phyloP scores from a whole-genome alignment of 148 eudicot species.

The Silene uniflora region DNA sequence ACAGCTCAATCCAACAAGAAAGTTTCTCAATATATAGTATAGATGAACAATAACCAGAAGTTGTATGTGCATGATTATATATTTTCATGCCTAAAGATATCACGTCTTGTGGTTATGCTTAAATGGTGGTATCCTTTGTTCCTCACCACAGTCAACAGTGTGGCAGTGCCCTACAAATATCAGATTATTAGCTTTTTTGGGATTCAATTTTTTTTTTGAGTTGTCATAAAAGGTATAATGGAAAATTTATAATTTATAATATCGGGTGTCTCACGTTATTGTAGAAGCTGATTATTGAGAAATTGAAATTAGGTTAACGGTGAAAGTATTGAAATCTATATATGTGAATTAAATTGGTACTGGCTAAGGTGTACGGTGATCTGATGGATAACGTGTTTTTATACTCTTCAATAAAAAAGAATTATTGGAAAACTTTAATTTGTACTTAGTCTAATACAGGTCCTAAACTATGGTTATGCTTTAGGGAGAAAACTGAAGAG shows the following conservation, averaged over 20 bases:
- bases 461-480: no score
- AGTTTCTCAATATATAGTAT: neutral
- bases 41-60: neutral
- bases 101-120: slow-evolving; percentile 3
- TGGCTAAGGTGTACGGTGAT: no score
- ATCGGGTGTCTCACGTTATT: neutral
- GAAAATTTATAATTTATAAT: no score
- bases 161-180: neutral
- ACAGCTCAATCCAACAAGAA: slow-evolving; percentile 1
- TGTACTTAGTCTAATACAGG: no score
- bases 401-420: no score
- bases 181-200: neutral
- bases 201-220: neutral
- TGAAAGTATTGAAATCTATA: neutral
- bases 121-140: neutral
- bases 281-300: neutral
- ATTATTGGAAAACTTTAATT: no score
- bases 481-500: no score
- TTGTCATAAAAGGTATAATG: neutral
- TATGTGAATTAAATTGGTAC: neutral
- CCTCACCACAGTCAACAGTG: neutral
- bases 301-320: no score
- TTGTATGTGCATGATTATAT: neutral
- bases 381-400: no score
- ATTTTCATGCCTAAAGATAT: neutral